phyloP scores from a whole-genome alignment of 2,329 filamentous ascomycete species.

The Fusarium sp. region DNA sequence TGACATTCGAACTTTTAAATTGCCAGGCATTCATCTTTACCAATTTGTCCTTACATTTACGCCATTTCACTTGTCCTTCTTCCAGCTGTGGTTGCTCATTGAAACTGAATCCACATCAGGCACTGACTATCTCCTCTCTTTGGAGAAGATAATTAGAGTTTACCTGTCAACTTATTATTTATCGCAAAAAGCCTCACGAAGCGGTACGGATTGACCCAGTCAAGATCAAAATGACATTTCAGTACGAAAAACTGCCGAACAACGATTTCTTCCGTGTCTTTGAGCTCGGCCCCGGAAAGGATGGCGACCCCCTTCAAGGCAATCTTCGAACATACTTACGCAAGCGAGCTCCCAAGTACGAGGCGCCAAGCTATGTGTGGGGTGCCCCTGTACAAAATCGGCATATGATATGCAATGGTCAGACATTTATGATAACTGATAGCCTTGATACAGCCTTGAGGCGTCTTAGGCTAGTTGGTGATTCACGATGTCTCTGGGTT shows the following conservation, averaged over 20 bases:
- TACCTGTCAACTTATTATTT: rapidly evolving
- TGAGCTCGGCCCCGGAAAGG: rapidly evolving
- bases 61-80: neutral
- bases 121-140: neutral
- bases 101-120: neutral
- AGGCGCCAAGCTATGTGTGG: neutral
- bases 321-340: neutral
- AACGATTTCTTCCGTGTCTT: neutral
- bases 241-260: neutral
- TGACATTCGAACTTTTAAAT: neutral
- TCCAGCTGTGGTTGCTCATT: neutral
- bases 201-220: neutral
- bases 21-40: neutral
- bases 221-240: neutral
- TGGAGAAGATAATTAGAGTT: rapidly evolving
- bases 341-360: neutral
- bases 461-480: rapidly evolving
- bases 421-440: neutral
- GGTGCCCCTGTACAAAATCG: rapidly evolving
- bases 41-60: neutral
- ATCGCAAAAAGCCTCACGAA: neutral
- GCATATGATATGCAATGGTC: neutral
- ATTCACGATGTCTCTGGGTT: neutral
- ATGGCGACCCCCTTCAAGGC: neutral
- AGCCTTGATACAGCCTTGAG: neutral